Evolutionary conservation across 306 rosid genomes (phyloP).

Genomic region (Cercis canadensis): DNA sequence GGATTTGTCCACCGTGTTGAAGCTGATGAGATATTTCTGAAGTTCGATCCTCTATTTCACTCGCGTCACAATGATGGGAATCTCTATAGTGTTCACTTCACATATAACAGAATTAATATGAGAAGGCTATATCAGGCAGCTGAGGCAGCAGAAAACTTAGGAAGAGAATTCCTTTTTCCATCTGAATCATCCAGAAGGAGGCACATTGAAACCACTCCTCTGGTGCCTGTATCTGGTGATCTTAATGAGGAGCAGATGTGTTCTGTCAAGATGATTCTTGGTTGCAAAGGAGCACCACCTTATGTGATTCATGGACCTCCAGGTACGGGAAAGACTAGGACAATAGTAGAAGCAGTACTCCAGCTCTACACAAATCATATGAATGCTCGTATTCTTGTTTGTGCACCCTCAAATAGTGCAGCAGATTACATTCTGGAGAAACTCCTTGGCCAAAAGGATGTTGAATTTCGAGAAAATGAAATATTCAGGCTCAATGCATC

Average conservation of each 20-base stretch:
- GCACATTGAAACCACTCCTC: constrained; percentile 47
- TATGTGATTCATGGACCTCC: constrained; percentile 92
- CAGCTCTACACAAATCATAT: constrained; percentile 62
- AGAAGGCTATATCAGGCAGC: constrained; percentile 84
- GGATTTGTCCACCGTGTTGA: constrained; percentile 82
- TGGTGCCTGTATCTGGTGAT: constrained; percentile 62
- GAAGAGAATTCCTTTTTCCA: constrained; percentile 67
- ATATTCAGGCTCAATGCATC: constrained; percentile 86
- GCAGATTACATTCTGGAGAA: constrained; percentile 83
- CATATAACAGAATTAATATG: constrained; percentile 72
- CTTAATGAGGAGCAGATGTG: constrained; percentile 68
- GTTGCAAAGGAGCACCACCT: constrained; percentile 87
- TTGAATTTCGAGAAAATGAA: constrained; percentile 50
- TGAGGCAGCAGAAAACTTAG: constrained; percentile 59
- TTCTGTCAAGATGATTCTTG: constrained; percentile 74
- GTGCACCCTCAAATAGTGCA: constrained; percentile 92
- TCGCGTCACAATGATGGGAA: constrained; percentile 51
- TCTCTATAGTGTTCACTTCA: constrained; percentile 66
- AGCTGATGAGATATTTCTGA: constrained; percentile 81
- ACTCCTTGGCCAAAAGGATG: constrained; percentile 54
- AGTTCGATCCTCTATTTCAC: constrained; percentile 64
- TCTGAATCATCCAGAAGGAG: constrained; percentile 51
- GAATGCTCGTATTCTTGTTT: constrained; percentile 69
- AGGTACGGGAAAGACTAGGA: constrained; percentile 88
- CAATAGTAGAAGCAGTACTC: constrained; percentile 79